Conservation (phyloP, 176 grass and related monocot species). For the Musa schizocarpa region DNA sequence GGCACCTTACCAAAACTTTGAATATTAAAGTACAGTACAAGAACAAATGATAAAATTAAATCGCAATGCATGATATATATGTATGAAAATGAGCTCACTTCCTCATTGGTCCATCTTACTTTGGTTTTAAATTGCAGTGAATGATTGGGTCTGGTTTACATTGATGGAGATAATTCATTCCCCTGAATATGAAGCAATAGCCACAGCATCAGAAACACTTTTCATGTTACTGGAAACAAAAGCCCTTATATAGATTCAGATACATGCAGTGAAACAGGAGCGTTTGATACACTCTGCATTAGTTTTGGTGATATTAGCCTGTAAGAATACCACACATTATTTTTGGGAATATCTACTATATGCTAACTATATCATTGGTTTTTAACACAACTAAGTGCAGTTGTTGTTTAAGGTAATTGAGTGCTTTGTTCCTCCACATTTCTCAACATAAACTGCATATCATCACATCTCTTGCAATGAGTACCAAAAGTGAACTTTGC, state of each 20-base stretch:
- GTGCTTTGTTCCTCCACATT: no score
- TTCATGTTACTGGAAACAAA: not conserved
- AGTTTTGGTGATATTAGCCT: not conserved
- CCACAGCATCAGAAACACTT: not conserved
- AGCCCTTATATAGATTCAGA: not conserved
- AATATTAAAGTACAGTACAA: slow-evolving; percentile 56
- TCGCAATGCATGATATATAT: slow-evolving; percentile 12
- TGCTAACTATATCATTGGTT: not conserved
- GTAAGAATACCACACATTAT: not conserved
- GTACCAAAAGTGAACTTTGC: not conserved
- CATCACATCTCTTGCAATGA: not conserved
- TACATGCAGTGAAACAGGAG: not conserved
- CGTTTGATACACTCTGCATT: not conserved
- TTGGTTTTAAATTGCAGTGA: slow-evolving; percentile 90
- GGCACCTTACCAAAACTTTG: slow-evolving; percentile 95
- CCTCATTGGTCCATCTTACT: slow-evolving; percentile 79
- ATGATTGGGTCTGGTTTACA: slow-evolving; percentile 89
- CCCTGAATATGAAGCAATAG: slow-evolving; percentile 39
- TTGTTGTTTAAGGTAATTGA: not conserved
- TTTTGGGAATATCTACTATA: not conserved
- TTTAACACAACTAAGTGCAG: not conserved
- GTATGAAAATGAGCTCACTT: slow-evolving; percentile 6
- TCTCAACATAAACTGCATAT: no score
- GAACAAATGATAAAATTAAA: slow-evolving; percentile 13
- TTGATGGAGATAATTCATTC: slow-evolving; percentile 96